Conservation (phyloP, 1,139 yeast genomes). For the Suhomyces bribrorum region DNA sequence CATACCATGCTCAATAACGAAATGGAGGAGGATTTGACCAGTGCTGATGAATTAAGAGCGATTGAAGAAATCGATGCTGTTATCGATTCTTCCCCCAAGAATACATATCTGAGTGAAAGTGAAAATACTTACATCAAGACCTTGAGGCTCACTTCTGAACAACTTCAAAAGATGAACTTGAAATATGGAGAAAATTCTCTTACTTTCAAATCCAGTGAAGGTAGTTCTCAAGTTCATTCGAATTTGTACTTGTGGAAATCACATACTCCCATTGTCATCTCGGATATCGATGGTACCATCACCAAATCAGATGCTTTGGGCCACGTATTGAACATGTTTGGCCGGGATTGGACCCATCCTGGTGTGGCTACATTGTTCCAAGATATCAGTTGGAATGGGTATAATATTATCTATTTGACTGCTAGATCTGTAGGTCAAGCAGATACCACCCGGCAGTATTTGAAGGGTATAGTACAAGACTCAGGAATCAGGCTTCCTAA, state of each 20-base stretch:
- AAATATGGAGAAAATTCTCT: constrained; percentile 79
- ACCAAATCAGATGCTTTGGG: constrained; percentile 98
- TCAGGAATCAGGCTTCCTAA: constrained; percentile 70
- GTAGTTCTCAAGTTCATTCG: constrained; percentile 74
- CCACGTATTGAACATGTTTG: constrained; percentile 89
- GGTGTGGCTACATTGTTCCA: constrained; percentile 92
- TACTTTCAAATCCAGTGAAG: constrained; percentile 76
- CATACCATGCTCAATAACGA: constrained; percentile 7
- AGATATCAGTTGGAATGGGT: constrained; percentile 85
- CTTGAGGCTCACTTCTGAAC: constrained; percentile 87
- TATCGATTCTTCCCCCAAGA: background rate
- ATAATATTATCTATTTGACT: constrained; percentile 88
- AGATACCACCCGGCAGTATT: constrained; percentile 84
- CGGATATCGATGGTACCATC: constrained; percentile 98
- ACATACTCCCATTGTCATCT: constrained; percentile 85
- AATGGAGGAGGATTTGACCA: constrained; percentile 11
- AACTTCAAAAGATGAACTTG: constrained; percentile 70
- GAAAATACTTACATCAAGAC: constrained; percentile 72
- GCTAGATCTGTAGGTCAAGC: constrained; percentile 97
- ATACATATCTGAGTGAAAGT: constrained; percentile 2
- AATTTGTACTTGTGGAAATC: constrained; percentile 83
- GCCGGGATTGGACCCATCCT: constrained; percentile 97
- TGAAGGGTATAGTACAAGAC: constrained; percentile 73
- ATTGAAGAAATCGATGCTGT: constrained; percentile 11
- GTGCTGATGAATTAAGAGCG: constrained; percentile 18